A percentile compares a stretch with the other conserved stretches of the same genome.
Evolutionary conservation across 257 asterid species (phyloP).

Genomic region (Petunia axillaris): DNA sequence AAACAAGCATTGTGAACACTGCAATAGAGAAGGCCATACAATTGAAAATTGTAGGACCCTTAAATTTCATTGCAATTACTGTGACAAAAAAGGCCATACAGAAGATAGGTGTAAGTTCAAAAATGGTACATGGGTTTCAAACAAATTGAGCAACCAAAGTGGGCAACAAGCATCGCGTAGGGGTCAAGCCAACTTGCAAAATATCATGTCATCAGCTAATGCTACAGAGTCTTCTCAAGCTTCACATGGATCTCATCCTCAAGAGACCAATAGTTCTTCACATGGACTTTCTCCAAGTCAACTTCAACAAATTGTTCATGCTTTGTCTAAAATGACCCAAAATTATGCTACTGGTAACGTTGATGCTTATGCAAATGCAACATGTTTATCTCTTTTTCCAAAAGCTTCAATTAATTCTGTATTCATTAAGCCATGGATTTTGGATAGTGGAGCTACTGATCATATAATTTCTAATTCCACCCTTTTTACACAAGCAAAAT

Average conservation of each 20-base stretch:
- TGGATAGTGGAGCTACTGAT: slow-evolving; percentile 20
- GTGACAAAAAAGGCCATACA: not conserved
- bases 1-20: too few species aligned
- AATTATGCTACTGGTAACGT: not conserved
- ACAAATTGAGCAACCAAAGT: not conserved
- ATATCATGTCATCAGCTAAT: not conserved
- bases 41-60: too few species aligned
- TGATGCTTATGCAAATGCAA: not conserved
- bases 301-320: not conserved
- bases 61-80: too few species aligned
- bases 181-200: not conserved
- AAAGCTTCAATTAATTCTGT: not conserved
- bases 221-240: not conserved
- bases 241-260: not conserved
- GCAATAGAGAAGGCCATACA: too few species aligned
- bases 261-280: not conserved
- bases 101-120: slow-evolving; percentile 14
- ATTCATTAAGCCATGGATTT: not conserved
- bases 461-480: slow-evolving; percentile 21
- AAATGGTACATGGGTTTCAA: not conserved
- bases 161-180: not conserved
- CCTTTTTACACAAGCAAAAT: not conserved
- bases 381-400: not conserved
- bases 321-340: not conserved
- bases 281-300: not conserved